Evolutionary conservation across 23 red algal genomes (phyloP), one percentile per base, ranked within the genome.

Genomic region (Gracilaria gracilis): DNA sequence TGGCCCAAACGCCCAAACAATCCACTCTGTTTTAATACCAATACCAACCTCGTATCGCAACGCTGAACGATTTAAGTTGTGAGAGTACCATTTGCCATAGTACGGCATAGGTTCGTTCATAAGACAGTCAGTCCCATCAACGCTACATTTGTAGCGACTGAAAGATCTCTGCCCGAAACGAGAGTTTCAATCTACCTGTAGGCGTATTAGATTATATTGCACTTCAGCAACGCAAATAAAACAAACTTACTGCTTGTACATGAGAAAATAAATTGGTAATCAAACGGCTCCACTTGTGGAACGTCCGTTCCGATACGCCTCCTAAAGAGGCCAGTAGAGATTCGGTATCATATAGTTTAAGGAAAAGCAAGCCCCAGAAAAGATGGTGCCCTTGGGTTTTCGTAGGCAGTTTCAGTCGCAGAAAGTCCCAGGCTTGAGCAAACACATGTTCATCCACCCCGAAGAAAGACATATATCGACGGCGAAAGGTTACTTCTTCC

Each of bases 51-150:
- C 36, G 0, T 88, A 88, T 9, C 66, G 62, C 5, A 88, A 12
- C 2, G 9, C 79, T 29, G 79, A 12, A 15, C 38, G 8, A 9
- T n/a, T 53, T 14, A 88, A 88, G 33, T 75, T 88, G 46, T 88
- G 62, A 0, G 20, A 53, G 36, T 76, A 88, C 37, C 66, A 88
- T 28, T 73, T 74, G 9, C 37, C 7, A 35, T 66, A 51, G 32
- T 77, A 88, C 1, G 67, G 65, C 24, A 5, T 50, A 7, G 70
- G 84, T 23, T 88, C 84, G 46, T 57, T 74, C 15, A 88, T 88
- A 24, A 42, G 31, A 59, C 33, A 77, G 59, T 88, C 84, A 19
- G 19, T 42, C 33, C 51, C 57, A 51, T 44, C 58, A 70, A 61
- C 47, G 31, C 0, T 14, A 37, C 69, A 15, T 16, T 44, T 21